These are phyloP conservation scores for Agaricus sinodeliciosus DNA, from an alignment of 768 basidiomycete genomes.

Conservation along the genomic window DNA sequence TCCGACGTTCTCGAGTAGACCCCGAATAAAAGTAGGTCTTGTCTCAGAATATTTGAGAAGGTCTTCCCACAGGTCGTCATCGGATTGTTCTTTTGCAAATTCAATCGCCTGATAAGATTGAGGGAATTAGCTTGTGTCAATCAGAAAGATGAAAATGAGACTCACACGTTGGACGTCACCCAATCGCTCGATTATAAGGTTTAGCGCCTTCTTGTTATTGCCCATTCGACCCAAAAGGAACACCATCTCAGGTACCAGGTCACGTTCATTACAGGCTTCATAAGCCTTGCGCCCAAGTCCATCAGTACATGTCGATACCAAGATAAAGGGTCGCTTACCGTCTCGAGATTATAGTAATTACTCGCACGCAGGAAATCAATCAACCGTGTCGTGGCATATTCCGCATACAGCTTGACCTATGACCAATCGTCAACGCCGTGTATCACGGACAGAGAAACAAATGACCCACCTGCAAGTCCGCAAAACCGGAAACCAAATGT, in stretches of 20 bases:
- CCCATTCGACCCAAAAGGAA: conserved; percentile 97
- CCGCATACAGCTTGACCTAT: conserved; percentile 87
- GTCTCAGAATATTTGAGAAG: conserved; percentile 92
- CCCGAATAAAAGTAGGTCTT: conserved; percentile 91
- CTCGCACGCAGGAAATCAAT: conserved; percentile 91
- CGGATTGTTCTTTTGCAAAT: conserved; percentile 95
- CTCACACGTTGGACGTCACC: conserved; percentile 85
- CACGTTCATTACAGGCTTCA: conserved; percentile 73
- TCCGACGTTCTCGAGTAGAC: conserved; percentile 91
- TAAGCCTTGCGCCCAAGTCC: conserved; percentile 55
- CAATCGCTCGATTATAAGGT: conserved; percentile 90
- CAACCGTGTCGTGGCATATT: conserved; percentile 69
- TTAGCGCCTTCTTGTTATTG: conserved; percentile 91
- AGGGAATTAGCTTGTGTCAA: neutral
- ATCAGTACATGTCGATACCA: neutral
- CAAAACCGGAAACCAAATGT: conserved; percentile 70
- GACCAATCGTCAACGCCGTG: neutral
- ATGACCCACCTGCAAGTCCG: conserved; percentile 68
- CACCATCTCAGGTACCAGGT: conserved; percentile 94
- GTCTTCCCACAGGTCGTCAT: conserved; percentile 98
- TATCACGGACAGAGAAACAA: neutral
- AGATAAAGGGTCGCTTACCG: conserved; percentile 31
- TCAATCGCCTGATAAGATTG: conserved; percentile 71
- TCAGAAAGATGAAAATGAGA: conserved; percentile 1
- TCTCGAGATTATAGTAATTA: conserved; percentile 86